phyloP scores from a whole-genome alignment of 1,284 basidiomycete genomes.

The Cryptococcus sp. region DNA sequence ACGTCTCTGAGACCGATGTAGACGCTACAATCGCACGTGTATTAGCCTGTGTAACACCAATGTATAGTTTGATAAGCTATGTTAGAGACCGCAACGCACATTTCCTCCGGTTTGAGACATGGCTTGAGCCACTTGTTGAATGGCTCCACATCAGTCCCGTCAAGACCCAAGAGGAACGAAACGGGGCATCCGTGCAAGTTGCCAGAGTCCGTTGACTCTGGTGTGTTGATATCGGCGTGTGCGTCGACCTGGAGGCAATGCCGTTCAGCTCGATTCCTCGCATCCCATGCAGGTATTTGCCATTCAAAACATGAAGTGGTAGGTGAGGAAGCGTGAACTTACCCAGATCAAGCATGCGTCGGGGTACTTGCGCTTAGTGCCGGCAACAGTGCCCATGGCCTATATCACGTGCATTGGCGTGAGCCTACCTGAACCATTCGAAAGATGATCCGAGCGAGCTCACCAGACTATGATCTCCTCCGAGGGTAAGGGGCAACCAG shows the following conservation, averaged over 20 bases:
- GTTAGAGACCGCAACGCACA: conserved; percentile 30
- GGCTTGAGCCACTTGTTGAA: conserved; percentile 72
- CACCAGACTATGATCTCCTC: conserved; percentile 92
- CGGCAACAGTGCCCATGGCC: conserved; percentile 77
- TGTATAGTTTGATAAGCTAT: not conserved
- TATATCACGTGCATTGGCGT: conserved; percentile 40
- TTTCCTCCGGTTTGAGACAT: conserved; percentile 64
- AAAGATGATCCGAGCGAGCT: conserved; percentile 36
- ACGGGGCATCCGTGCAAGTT: conserved; percentile 99
- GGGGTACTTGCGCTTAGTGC: conserved; percentile 57
- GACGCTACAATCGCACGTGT: conserved; percentile 28
- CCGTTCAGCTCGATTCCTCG: conserved; percentile 36
- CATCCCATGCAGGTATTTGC: not conserved
- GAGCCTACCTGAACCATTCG: conserved; percentile 5
- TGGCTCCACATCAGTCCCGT: conserved; percentile 62
- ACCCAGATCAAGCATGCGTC: conserved; percentile 83
- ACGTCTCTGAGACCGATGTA: conserved; percentile 97
- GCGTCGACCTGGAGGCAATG: conserved; percentile 63
- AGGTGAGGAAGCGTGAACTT: conserved; percentile 9
- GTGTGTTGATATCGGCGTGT: conserved; percentile 94
- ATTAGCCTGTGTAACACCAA: not conserved
- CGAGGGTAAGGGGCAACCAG: conserved; percentile 85
- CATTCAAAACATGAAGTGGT: not conserved
- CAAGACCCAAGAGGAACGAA: conserved; percentile 84
- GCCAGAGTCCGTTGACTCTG: conserved; percentile 79